Evolutionary conservation across 345 rosid genomes (phyloP).

Genomic region (Abelmoschus esculentus): DNA sequence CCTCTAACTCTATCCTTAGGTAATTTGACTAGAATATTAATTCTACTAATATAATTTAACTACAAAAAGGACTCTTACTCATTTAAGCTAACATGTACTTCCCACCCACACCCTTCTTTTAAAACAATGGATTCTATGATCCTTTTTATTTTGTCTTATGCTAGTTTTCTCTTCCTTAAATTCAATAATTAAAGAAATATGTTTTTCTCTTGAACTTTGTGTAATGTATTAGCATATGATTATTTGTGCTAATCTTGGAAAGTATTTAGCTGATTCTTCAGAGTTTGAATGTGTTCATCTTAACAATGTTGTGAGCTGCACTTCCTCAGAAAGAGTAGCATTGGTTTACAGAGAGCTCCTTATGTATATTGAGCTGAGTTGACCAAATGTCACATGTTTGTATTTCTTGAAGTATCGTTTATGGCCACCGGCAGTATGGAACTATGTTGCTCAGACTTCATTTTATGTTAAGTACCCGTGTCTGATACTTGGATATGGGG

Average conservation of each 20-base stretch:
- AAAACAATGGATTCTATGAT: neutral
- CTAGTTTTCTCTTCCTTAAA: neutral
- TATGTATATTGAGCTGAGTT: neutral
- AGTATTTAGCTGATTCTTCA: neutral
- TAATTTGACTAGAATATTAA: too few species aligned
- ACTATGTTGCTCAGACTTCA: too few species aligned
- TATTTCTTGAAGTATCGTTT: neutral
- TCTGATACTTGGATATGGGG: too few species aligned
- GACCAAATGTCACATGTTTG: neutral
- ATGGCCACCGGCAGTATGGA: neutral
- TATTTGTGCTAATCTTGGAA: neutral
- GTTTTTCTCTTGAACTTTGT: neutral
- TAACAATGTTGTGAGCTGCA: neutral
- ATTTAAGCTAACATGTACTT: neutral
- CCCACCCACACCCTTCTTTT: neutral
- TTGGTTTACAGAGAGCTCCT: conserved; percentile 5
- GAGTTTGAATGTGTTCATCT: neutral
- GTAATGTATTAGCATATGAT: neutral
- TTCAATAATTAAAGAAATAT: neutral
- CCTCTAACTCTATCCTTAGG: too few species aligned
- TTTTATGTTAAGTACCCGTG: too few species aligned
- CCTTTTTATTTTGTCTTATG: conserved; percentile 1
- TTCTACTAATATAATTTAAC: too few species aligned
- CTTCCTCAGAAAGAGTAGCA: neutral
- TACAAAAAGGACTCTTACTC: too few species aligned